Evolutionary conservation across 345 rosid species (phyloP).

Genomic region (Bruguiera sexangula): DNA sequence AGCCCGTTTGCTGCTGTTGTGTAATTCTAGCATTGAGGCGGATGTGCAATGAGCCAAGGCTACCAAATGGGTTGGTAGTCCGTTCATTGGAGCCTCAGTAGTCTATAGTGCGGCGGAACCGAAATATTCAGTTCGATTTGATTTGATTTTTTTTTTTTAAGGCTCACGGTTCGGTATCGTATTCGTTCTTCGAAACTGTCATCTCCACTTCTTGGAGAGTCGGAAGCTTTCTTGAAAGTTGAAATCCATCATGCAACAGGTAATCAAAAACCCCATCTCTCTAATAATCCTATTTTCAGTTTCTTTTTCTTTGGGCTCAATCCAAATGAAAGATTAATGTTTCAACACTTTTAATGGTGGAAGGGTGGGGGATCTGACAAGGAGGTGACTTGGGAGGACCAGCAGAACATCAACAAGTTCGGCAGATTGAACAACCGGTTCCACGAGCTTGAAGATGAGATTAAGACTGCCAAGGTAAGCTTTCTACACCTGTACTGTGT

Average conservation of each 20-base stretch:
- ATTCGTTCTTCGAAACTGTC: too few relatives aligned
- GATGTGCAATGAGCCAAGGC: too few relatives aligned
- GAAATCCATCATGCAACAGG: constrained; percentile 15
- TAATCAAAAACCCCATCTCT: constrained; percentile 14
- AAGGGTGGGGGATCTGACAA: constrained; percentile 80
- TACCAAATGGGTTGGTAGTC: too few relatives aligned
- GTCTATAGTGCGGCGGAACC: too few relatives aligned
- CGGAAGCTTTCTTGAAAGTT: not conserved
- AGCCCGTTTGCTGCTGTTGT: too few relatives aligned
- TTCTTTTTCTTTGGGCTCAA: not conserved
- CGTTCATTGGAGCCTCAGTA: too few relatives aligned
- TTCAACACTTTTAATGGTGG: constrained; percentile 15
- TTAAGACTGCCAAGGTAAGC: constrained; percentile 69
- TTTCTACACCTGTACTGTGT: too few relatives aligned
- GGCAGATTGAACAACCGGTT: constrained; percentile 77
- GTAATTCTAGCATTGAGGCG: too few relatives aligned
- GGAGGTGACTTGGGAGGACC: constrained; percentile 97
- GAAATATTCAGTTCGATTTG: too few relatives aligned
- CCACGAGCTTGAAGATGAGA: constrained; percentile 85
- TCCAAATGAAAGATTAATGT: not conserved
- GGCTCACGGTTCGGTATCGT: too few relatives aligned
- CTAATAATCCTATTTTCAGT: not conserved
- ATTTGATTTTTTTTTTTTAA: too few relatives aligned
- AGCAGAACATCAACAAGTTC: constrained; percentile 86
- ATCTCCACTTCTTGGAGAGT: too few relatives aligned